A percentile compares a stretch with the other conserved stretches of the same genome.
Conservation (phyloP, 352 stramenopile genomes). For the Albugo candida region DNA sequence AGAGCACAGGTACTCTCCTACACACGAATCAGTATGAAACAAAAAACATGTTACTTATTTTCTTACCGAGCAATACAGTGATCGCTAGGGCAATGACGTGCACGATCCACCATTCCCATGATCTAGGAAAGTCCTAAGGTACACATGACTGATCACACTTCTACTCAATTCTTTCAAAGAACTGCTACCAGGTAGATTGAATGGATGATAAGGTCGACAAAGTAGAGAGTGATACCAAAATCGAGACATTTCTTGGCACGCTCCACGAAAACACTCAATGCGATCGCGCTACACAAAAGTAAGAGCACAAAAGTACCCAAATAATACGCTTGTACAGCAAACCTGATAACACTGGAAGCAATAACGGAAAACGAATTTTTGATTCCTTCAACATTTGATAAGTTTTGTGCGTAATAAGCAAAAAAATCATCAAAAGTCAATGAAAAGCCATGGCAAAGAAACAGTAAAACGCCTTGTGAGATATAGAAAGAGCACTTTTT, state of each 20-base stretch:
- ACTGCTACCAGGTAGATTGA: conserved; percentile 58
- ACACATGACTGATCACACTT: neutral
- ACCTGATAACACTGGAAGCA: conserved; percentile 20
- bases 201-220: conserved; percentile 64
- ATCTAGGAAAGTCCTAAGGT: conserved; percentile 53
- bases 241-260: conserved; percentile 82
- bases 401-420: conserved; percentile 56
- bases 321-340: neutral
- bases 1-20: conserved; percentile 71
- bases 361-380: conserved; percentile 51
- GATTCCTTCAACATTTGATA: conserved; percentile 51
- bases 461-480: conserved; percentile 40
- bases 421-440: conserved; percentile 72
- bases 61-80: conserved; percentile 54
- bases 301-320: neutral
- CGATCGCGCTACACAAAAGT: conserved; percentile 21
- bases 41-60: neutral
- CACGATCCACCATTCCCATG: conserved; percentile 78
- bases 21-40: neutral
- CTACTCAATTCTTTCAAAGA: neutral
- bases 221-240: conserved; percentile 80
- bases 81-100: conserved; percentile 39
- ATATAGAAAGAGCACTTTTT: conserved; percentile 64
- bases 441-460: conserved; percentile 47
- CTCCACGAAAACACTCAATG: conserved; percentile 66